phyloP scores from a whole-genome alignment of 1,139 yeast genomes.

The Taphrina deformans region DNA sequence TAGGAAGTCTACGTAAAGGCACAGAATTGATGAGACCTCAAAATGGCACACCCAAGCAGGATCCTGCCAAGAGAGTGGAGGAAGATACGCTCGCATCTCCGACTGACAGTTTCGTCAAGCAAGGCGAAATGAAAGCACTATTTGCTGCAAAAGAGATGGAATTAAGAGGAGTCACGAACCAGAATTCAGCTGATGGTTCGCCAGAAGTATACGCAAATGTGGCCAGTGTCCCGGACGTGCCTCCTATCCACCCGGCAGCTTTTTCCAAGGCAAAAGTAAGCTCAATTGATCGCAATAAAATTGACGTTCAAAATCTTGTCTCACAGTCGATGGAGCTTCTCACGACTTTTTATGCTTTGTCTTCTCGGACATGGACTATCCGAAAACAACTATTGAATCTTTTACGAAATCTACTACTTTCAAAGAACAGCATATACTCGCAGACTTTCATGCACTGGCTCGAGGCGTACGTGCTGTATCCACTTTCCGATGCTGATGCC shows the following conservation, averaged over 20 bases:
- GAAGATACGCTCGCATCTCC: background rate
- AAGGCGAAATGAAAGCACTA: background rate
- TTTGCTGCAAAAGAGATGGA: background rate
- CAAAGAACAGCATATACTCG: constrained; percentile 18
- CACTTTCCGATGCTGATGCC: constrained; percentile 11
- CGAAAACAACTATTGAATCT: constrained; percentile 25
- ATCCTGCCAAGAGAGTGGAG: background rate
- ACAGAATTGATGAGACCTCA: background rate
- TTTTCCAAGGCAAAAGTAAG: background rate
- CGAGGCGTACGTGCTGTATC: background rate
- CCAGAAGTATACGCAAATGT: background rate
- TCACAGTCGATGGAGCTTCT: constrained; percentile 27
- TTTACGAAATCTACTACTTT: constrained; percentile 14
- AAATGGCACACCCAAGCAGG: background rate
- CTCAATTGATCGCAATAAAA: background rate
- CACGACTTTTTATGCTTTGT: constrained; percentile 12
- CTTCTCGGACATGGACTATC: constrained; percentile 22
- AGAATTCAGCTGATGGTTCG: background rate
- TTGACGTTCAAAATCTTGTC: constrained; percentile 20
- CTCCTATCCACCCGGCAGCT: background rate
- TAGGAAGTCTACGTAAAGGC: background rate
- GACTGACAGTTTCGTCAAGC: background rate
- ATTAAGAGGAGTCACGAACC: background rate
- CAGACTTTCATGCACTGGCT: constrained; percentile 14
- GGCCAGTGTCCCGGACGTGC: background rate